Conservation (phyloP, 805 yeast species). For the Komagataella ulmi region DNA sequence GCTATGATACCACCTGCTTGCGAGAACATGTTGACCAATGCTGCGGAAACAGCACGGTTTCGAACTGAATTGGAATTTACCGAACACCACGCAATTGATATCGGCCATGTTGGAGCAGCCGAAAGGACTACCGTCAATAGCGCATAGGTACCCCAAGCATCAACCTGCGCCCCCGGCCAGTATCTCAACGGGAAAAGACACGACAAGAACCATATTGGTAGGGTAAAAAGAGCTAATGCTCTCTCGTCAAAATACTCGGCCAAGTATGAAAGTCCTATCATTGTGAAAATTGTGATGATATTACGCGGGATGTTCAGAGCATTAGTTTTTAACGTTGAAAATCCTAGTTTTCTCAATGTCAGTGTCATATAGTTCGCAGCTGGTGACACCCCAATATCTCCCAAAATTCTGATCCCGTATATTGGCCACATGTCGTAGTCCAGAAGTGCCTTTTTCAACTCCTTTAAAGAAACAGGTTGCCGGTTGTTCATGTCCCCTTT, state of each 20-base stretch:
- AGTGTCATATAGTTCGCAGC: slow-evolving; percentile 30
- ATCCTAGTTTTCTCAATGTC: slow-evolving; percentile 34
- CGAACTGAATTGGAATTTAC: slow-evolving; percentile 48
- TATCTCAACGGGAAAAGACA: slow-evolving; percentile 13
- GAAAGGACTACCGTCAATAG: slow-evolving; percentile 18
- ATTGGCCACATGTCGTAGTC: slow-evolving; percentile 49
- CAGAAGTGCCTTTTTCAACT: slow-evolving; percentile 23
- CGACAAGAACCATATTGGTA: slow-evolving; percentile 14
- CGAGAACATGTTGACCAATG: slow-evolving; percentile 50
- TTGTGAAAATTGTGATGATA: slow-evolving; percentile 20
- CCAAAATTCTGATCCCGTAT: slow-evolving; percentile 21
- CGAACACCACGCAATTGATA: slow-evolving; percentile 48
- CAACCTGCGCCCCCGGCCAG: slow-evolving; percentile 14
- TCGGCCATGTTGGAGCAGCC: slow-evolving; percentile 37
- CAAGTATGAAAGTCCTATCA: slow-evolving; percentile 21
- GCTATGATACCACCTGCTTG: slow-evolving; percentile 44
- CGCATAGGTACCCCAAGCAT: slow-evolving; percentile 14
- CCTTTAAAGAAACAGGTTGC: slow-evolving; percentile 30
- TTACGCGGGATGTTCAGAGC: slow-evolving; percentile 38
- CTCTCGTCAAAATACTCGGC: slow-evolving; percentile 21
- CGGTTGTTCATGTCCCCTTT: slow-evolving; percentile 57
- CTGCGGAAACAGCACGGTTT: slow-evolving; percentile 52
- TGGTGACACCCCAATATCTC: slow-evolving; percentile 28
- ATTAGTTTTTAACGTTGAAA: slow-evolving; percentile 36
- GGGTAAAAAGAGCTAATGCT: slow-evolving; percentile 9